Evolutionary conservation across 2,329 filamentous ascomycete genomes (phyloP).

Genomic region (Colletotrichum liaoningense): DNA sequence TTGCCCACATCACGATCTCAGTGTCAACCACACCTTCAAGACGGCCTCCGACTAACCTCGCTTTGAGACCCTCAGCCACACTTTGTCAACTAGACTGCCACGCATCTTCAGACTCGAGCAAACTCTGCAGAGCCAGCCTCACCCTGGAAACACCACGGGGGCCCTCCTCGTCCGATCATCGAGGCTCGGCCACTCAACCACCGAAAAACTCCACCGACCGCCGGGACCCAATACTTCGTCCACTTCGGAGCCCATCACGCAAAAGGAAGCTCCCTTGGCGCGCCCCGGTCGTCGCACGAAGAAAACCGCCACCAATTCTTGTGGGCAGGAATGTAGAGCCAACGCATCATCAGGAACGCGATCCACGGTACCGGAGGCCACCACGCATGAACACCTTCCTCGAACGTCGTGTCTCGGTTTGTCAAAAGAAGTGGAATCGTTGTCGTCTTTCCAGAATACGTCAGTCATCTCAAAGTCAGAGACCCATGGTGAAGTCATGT

Average conservation of each 20-base stretch:
- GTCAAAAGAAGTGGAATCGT: constrained; percentile 38
- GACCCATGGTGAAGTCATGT: background rate
- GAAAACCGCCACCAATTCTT: constrained; percentile 51
- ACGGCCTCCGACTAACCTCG: background rate
- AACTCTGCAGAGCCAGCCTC: background rate
- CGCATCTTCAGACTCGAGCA: background rate
- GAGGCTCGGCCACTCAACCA: background rate
- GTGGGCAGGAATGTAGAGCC: constrained; percentile 47
- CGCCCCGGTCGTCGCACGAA: constrained; percentile 43
- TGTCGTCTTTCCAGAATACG: constrained; percentile 7
- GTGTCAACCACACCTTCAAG: background rate
- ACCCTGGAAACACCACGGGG: background rate
- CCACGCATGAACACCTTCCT: constrained; percentile 36
- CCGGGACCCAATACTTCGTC: background rate
- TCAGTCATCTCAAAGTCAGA: background rate
- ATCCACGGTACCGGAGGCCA: constrained; percentile 44
- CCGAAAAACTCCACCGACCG: background rate
- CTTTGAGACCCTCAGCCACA: background rate
- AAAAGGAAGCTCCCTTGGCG: constrained; percentile 49
- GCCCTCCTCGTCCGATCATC: background rate
- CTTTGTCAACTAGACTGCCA: background rate
- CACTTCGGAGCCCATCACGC: constrained; percentile 37
- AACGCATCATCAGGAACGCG: constrained; percentile 44
- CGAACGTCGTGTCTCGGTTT: constrained; percentile 42
- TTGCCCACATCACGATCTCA: background rate